These are phyloP conservation scores for Lactarius evosmus DNA, from an alignment of 768 basidiomycete genomes.

Conservation along the genomic window DNA sequence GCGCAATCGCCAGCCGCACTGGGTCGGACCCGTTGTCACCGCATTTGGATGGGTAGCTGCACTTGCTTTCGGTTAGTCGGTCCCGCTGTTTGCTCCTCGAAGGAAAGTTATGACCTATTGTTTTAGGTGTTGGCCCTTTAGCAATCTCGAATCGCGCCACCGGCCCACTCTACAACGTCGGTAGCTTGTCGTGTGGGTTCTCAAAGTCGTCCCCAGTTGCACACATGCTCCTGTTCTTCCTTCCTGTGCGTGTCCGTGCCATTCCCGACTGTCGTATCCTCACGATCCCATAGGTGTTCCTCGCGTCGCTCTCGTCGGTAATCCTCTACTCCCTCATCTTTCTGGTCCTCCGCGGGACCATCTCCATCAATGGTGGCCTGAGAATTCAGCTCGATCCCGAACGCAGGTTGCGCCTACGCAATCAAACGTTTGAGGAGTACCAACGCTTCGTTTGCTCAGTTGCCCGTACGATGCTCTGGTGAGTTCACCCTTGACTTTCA, in stretches of 20 bases:
- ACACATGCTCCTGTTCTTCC: conserved; percentile 52
- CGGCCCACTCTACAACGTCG: conserved; percentile 49
- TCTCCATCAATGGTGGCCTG: conserved; percentile 49
- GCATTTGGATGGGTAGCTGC: conserved; percentile 54
- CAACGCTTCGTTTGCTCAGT: conserved; percentile 59
- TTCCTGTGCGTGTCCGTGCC: conserved; percentile 49
- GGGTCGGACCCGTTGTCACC: conserved; percentile 45
- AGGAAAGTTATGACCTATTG: conserved; percentile 9
- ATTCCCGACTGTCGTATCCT: not conserved
- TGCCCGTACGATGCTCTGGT: conserved; percentile 71
- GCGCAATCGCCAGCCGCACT: conserved; percentile 47
- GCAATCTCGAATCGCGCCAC: conserved; percentile 40
- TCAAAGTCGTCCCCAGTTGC: conserved; percentile 40
- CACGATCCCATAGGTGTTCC: conserved; percentile 46
- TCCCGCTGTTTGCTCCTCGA: not conserved
- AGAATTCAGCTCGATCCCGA: conserved; percentile 49
- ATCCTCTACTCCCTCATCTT: conserved; percentile 60
- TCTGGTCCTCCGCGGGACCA: conserved; percentile 56
- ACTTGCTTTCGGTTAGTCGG: conserved; percentile 45
- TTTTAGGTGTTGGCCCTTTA: conserved; percentile 27
- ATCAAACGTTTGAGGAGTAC: conserved; percentile 44
- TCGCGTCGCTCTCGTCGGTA: conserved; percentile 53
- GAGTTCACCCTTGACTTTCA: conserved; percentile 28
- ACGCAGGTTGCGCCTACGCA: conserved; percentile 40
- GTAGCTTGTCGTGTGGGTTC: conserved; percentile 53